Base-by-base conservation (phyloP, 1,284 basidiomycete genomes). In the Inonotus obliquus region DNA sequence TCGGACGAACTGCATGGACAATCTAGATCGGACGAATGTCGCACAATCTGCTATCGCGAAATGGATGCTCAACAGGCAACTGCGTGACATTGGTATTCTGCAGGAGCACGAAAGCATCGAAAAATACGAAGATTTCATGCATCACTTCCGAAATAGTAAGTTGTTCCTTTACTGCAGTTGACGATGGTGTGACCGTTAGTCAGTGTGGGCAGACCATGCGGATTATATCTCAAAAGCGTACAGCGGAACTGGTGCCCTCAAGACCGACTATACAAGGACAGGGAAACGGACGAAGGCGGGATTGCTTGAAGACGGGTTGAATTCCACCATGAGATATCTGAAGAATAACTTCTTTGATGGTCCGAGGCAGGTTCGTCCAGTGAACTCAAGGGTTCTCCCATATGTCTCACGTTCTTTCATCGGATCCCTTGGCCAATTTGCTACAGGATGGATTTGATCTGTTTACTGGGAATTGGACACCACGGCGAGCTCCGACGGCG, bases 281-380 rank as follows among this genome's bases (percentile, higher is more conserved):
- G 96, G 95, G 68, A 91, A 91, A 73, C 84, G 96, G 23, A 94
- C 93, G 2, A 84, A 80, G 57, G 84, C 86, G 65, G 96, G 96
- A 29, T 74, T 80, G 29, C 69, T 97, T 53, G 87, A 95, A 70
- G 97, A 99, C 74, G 93, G 94, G 0, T 79, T 87, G 74, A 99
- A 98, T 74, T 91, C 91, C 19, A 73, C 87, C 1, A 82, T 88
- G 75, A 86, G 97, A 64, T 99, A 99, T 72, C 71, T 98, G 67
- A 95, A 91, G 80, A 99, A 99, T 79, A 99, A 98, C 73, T 96
- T 94, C 77, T 92, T 98, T 69, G 97, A 99, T 73, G 97, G 97
- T 5, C 83, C 94, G 57, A 80, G 96, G 70, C 95, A 92, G 79
- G 88, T 86, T 69, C 68, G 77, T 71, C 41, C 41, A 44, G n/a